Conservation (phyloP, 176 grass and related monocot species). For the Miscanthus lutarioriparius region DNA sequence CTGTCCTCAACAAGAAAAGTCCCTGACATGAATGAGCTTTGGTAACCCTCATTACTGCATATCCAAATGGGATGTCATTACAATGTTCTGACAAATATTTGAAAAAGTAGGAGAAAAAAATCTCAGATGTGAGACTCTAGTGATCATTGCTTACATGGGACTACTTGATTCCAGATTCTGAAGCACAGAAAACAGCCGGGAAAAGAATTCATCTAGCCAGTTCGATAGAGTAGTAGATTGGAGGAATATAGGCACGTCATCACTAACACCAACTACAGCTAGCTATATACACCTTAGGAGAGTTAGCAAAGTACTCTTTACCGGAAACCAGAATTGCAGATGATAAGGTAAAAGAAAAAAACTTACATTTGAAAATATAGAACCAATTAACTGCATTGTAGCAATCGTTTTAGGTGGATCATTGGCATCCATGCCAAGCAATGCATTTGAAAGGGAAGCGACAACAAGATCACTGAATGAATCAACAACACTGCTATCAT, state of each 20-base stretch:
- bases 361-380: constrained; percentile 95
- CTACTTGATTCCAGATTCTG: constrained; percentile 87
- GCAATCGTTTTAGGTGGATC: constrained; percentile 97
- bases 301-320: constrained; percentile 37
- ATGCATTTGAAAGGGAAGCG: constrained; percentile 85
- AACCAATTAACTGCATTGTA: constrained; percentile 91
- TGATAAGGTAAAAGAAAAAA: constrained; percentile 33
- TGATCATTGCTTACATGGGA: constrained; percentile 69
- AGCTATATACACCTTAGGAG: constrained; percentile 58
- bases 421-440: constrained; percentile 99
- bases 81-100: constrained; percentile 11
- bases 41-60: constrained; percentile 73
- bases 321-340: constrained; percentile 27
- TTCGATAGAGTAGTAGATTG: constrained; percentile 68
- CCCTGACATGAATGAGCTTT: constrained; percentile 64
- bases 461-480: constrained; percentile 66
- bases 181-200: constrained; percentile 83
- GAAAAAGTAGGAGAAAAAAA: constrained; percentile 7
- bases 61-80: constrained; percentile 43
- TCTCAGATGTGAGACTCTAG: neutral
- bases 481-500: constrained; percentile 43
- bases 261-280: constrained; percentile 59
- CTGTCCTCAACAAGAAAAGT: constrained; percentile 92
- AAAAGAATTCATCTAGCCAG: constrained; percentile 96
- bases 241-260: constrained; percentile 59